Evolutionary conservation across 2,329 filamentous ascomycete species (phyloP).

Genomic region (Aspergillus oerlinghausenensis): DNA sequence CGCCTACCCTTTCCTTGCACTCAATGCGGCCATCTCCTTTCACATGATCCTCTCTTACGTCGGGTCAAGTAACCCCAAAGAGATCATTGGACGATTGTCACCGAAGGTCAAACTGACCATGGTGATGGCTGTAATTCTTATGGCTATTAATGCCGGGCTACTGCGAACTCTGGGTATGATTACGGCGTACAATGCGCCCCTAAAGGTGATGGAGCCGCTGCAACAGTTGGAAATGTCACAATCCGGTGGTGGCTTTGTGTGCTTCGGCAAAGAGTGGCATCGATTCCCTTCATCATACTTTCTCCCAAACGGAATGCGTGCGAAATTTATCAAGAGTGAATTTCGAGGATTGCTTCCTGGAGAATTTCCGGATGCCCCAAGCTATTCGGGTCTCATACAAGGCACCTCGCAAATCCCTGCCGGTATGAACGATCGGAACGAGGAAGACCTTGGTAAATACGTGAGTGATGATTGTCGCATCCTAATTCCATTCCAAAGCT

Average conservation of each 20-base stretch:
- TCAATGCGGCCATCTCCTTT: slow-evolving; percentile 81
- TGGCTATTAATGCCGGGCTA: slow-evolving; percentile 62
- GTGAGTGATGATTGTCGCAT: slow-evolving; percentile 40
- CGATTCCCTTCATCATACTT: slow-evolving; percentile 93
- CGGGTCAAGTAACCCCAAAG: slow-evolving; percentile 64
- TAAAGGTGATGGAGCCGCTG: slow-evolving; percentile 54
- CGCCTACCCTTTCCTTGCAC: slow-evolving; percentile 79
- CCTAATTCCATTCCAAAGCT: slow-evolving; percentile 1
- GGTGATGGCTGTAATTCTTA: slow-evolving; percentile 57
- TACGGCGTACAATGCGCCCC: slow-evolving; percentile 77
- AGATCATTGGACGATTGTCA: slow-evolving; percentile 67
- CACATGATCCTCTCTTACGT: slow-evolving; percentile 75
- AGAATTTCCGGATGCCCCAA: slow-evolving; percentile 73
- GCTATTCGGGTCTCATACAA: slow-evolving; percentile 67
- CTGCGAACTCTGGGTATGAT: slow-evolving; percentile 72
- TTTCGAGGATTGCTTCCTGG: slow-evolving; percentile 86
- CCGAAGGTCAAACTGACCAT: slow-evolving; percentile 66
- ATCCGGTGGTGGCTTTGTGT: slow-evolving; percentile 68
- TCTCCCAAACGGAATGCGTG: slow-evolving; percentile 73
- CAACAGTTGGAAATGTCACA: slow-evolving; percentile 49
- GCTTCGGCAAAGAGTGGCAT: slow-evolving; percentile 97
- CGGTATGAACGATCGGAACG: slow-evolving; percentile 89
- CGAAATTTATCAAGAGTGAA: slow-evolving; percentile 86
- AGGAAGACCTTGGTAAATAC: slow-evolving; percentile 84
- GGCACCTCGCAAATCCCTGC: slow-evolving; percentile 78